These are phyloP conservation scores for Boletus vermiculosoides DNA, from an alignment of 768 basidiomycete genomes.

Conservation along the genomic window DNA sequence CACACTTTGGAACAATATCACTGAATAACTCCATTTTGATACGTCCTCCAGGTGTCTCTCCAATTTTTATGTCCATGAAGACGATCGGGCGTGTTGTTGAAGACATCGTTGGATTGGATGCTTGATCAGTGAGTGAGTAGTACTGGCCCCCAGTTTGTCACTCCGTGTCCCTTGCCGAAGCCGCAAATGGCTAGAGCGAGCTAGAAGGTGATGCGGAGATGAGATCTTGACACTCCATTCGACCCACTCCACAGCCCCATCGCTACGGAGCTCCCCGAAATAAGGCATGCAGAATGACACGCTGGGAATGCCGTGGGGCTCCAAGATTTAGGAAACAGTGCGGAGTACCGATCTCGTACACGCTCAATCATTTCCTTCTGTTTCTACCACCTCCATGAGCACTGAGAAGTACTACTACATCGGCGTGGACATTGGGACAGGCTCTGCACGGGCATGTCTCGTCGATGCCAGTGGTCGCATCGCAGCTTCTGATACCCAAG, in stretches of 20 bases:
- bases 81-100: constrained; percentile 75
- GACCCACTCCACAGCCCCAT: neutral
- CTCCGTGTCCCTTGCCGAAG: neutral
- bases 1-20: constrained; percentile 93
- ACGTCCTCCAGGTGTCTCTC: constrained; percentile 92
- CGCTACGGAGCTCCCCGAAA: constrained; percentile 5
- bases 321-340: constrained; percentile 1
- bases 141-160: neutral
- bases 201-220: neutral
- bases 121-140: neutral
- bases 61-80: constrained; percentile 96
- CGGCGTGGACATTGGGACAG: constrained; percentile 88
- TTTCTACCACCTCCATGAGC: constrained; percentile 31
- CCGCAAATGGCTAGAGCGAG: neutral
- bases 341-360: constrained; percentile 14
- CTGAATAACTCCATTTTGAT: constrained; percentile 98
- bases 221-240: neutral
- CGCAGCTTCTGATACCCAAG: constrained; percentile 74
- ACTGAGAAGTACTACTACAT: constrained; percentile 52
- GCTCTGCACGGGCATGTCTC: constrained; percentile 86
- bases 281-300: neutral
- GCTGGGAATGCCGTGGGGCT: neutral
- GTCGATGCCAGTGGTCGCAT: constrained; percentile 67
- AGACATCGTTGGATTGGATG: constrained; percentile 34
- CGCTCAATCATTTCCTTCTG: neutral